Evolutionary conservation across 2,329 filamentous ascomycete species (phyloP), one percentile per base, ranked within the genome.

Genomic region (Penicillium sp.): DNA sequence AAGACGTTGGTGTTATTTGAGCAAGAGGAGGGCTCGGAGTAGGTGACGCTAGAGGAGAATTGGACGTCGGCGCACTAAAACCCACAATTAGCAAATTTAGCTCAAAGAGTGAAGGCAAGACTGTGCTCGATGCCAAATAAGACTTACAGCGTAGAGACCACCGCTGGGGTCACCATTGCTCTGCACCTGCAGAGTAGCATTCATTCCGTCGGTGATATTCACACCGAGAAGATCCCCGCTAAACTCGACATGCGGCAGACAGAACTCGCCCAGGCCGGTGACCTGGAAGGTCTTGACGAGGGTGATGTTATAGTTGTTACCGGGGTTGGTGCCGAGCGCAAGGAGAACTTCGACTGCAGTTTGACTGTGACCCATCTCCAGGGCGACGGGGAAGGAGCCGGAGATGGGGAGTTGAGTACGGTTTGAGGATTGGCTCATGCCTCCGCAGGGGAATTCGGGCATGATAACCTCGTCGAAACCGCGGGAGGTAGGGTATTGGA

Each of bases 41-140:
- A 74, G 19, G 82, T 79, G 4, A 85, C 81, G 12, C 79, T 78
- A 56, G 80, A 78, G 35, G 82, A 84, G 79, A 93, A 89, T 28
- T 85, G 88, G 67, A 93, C 86, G 70, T 93, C 90, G 72, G 90
- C 88, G 76, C 91, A 93, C 87, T 89, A 4, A 10, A 9, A 37
- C 38, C 28, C 24, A n/a, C 17, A 19, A 59, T 55, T 53, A 47
- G 58, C 66, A 49, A 57, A n/a, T 4, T 17, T 1, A n/a, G 28
- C 26, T 40, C 8, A 37, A 33, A 13, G 17, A 12, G 30, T 8
- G 3, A 2, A 19, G 13, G 49, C 22, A 22, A 10, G 2, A 10
- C 19, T 13, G 4, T 17, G 3, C 10, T 44, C 40, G 9, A 22
- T 44, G 40, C n/a, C n/a, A 22, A 22, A 13, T 33, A 17, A 24